Base-by-base conservation (phyloP, 169 alveolate genomes). In the Eimeria maxima region DNA sequence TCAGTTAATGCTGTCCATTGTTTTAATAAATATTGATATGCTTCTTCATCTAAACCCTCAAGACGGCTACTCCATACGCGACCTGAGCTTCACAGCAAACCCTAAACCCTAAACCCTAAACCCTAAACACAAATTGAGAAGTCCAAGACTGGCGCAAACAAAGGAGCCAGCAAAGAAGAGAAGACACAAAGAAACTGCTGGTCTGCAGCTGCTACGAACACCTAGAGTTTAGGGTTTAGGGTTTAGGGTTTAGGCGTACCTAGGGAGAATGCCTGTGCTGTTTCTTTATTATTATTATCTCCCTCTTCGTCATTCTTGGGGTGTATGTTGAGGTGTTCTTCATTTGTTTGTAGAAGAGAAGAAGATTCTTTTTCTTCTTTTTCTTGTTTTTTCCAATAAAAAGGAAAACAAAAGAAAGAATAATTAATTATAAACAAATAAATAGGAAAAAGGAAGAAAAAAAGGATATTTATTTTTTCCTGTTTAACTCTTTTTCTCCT, bases 151-250 rank as follows among this genome's bases (percentile, higher is more conserved):
- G n/a, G n/a, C n/a, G n/a, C n/a, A n/a, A n/a, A n/a, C n/a, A n/a
- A n/a, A n/a, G n/a, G n/a, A n/a, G n/a, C n/a, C n/a, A n/a, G n/a
- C n/a, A n/a, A n/a, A n/a, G n/a, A n/a, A n/a, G n/a, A n/a, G n/a
- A n/a, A n/a, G n/a, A n/a, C n/a, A n/a, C n/a, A n/a, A n/a, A n/a
- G n/a, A n/a, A n/a, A n/a, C n/a, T n/a, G n/a, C n/a, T n/a, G n/a
- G n/a, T n/a, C n/a, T n/a, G n/a, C n/a, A n/a, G n/a, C n/a, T n/a
- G n/a, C n/a, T n/a, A n/a, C n/a, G n/a, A n/a, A n/a, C n/a, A n/a
- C n/a, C n/a, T 76, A 69, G 80, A 45, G 80, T 69, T 69, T 69
- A 69, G 80, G 80, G 80, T 69, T 69, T 69, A 69, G 80, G 80
- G 80, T 69, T 69, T 69, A 69, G 80, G 80, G 80, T 69, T 69